Evolutionary conservation across 768 basidiomycete species (phyloP), one percentile per base, ranked within the genome.

Genomic region (Amanita jacksonii): DNA sequence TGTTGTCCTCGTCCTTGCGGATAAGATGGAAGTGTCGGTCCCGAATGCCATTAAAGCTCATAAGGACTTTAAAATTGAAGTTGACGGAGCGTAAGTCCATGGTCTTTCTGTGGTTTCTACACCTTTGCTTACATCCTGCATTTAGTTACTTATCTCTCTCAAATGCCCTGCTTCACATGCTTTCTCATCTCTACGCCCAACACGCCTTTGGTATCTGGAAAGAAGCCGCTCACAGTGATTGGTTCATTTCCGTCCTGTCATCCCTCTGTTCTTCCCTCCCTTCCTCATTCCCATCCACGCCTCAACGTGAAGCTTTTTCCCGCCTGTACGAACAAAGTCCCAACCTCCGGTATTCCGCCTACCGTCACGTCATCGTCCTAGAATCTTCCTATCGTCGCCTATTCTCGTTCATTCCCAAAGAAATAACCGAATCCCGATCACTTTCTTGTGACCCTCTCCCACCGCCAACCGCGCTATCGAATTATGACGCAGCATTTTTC

Each of bases 401-500:
- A 8, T 73, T 84, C 39, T 68, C 79, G 0, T 93, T 91, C 65
- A 68, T 93, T 41, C 86, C 88, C 0, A 64, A 68, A 9, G 53
- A 64, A 4, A 67, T 85, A 3, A 60, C 74, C 9, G 62, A 68
- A 4, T 64, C 62, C 9, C 73, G 77, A 44, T 70, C 76, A 5
- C 65, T 87, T 48, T 77, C 82, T 7, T 96, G 83, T 52, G 94
- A 97, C 55, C 92, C 93, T 0, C 65, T 94, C 2, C 90, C 93
- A 0, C 92, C 93, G 0, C 63, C 62, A 5, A 70, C 72, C 1
- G 62, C 72, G 2, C 54, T 77, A 2, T 82, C 70, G 25, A 57
- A 53, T 31, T 96, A 96, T 61, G 72, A 90, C 49, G 64, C 71
- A 3, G 59, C 59, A n/a, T 96, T 92, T 62, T 93, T 97, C 65